Base-by-base conservation (phyloP, 305 asterid genomes). In the Lippia alba region DNA sequence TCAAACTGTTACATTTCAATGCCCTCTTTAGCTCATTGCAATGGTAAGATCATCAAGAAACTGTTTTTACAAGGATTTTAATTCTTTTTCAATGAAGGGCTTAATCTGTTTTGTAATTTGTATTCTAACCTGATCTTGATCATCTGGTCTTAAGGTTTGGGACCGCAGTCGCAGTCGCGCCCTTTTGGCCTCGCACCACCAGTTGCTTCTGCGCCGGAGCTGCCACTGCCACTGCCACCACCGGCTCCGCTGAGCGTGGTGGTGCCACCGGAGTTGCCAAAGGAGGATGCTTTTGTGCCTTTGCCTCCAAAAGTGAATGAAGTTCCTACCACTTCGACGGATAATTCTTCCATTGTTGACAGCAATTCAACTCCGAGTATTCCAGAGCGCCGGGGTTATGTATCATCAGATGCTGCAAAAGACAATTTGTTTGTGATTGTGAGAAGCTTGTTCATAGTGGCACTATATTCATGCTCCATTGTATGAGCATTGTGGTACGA, bases 1-100 rank as follows among this genome's bases (percentile, higher is more conserved):
- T 70, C 82, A 3, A 78, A 14, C 24, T 87, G 90, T 45, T 76
- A 77, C 72, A 67, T 82, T 8, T 69, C 87, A 9, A 56, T 79
- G 56, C 88, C 90, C 17, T 70, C 83, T 57, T 34, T 74, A 57
- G 64, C 80, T 64, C 82, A 71, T 24, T 85, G 89, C 61, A 81
- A 77, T 12, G 79, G 90, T 85, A 73, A 67, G 75, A 34, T 18
- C 11, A 41, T 33, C 5, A 54, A 44, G 39, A 44, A 44, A 44
- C 14, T 1, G 6, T 36, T 36, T 36, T 36, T 36, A 4, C 5
- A 36, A 36, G 8, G 9, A 36, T 36, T 36, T 36, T 44, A 5
- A 11, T 44, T 11, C 0, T 44, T 44, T 44, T 44, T 10, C 4
- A 2, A 44, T 11, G 8, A 7, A 5, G 49, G 6, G 49, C 12